Evolutionary conservation across 192 early-diverging fungal genomes (phyloP).

Genomic region (Dispira parvispora): DNA sequence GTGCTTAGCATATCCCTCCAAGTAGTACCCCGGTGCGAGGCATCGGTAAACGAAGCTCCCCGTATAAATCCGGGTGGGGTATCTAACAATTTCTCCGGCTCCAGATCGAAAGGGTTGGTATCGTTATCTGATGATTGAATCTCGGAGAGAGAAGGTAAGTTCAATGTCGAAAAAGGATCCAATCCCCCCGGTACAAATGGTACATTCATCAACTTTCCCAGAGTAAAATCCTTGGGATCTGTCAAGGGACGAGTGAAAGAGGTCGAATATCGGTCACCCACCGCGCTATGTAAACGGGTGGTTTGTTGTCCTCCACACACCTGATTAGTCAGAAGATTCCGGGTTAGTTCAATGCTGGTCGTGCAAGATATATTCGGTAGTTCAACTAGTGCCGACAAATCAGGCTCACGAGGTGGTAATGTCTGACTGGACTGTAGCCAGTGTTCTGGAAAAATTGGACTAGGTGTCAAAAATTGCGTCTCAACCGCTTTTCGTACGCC

Average conservation of each 20-base stretch:
- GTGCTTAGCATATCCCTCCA: no score
- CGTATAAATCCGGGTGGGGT: slow-evolving; percentile 55
- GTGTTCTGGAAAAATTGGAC: slow-evolving; percentile 6
- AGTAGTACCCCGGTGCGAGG: no score
- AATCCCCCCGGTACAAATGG: slow-evolving; percentile 58
- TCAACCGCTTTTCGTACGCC: not conserved
- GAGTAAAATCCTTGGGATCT: slow-evolving; percentile 42
- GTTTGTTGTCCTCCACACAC: no score
- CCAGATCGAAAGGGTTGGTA: slow-evolving; percentile 14
- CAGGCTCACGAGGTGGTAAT: not conserved
- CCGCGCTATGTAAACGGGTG: slow-evolving; percentile 8
- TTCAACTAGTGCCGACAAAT: no score
- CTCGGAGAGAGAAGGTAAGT: not conserved
- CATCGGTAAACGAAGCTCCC: slow-evolving; percentile 24
- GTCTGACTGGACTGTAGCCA: slow-evolving; percentile 3
- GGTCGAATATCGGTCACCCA: slow-evolving; percentile 46
- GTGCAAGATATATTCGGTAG: no score
- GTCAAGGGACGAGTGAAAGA: slow-evolving; percentile 47
- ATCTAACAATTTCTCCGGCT: slow-evolving; percentile 19
- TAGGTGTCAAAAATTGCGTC: not conserved
- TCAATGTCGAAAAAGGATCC: not conserved
- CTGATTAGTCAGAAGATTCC: no score
- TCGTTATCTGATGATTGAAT: slow-evolving; percentile 15
- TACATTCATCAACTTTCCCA: slow-evolving; percentile 43
- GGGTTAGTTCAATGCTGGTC: no score